Evolutionary conservation across 495 filamentous ascomycete genomes (phyloP), one percentile per base, ranked within the genome.

Genomic region (Cryomyces minteri): DNA sequence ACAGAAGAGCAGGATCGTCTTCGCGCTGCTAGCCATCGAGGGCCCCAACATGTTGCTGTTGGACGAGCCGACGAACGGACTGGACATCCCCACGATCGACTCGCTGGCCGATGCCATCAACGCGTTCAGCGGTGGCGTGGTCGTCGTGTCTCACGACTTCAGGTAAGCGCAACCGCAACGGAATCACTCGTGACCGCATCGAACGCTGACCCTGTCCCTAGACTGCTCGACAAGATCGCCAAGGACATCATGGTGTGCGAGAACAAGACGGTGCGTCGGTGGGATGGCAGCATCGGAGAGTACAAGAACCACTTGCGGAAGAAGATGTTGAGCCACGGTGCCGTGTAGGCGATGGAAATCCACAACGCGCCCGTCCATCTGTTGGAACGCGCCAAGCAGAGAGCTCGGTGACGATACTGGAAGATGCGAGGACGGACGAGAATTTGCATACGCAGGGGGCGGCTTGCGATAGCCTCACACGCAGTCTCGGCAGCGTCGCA

Each of bases 221-320:
- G 84, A 70, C 69, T 99, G 51, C 79, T 99, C 48, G 90, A 99
- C 72, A 96, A 94, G 73, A 99, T 99, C 61, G 90, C 90, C 51
- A 99, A 96, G 73, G 87, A 99, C 60, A 99, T 99, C 65, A 76
- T 96, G 63, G 90, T 99, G 33, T 99, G 90, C 67, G 92, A 99
- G 66, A 80, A 96, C 74, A 84, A 82, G 72, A 84, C 85, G 2
- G 80, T 96, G 50, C 76, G 73, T 52, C 65, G 75, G 51, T 99
- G 90, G 90, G 79, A 88, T 41, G 90, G 90, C 51, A 66, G 62
- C 31, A 99, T 99, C 58, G 81, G 79, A 48, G 71, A 83, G 44
- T 99, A 99, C 80, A 99, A 99, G 84, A 86, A 88, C 63, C 74
- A 94, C 66, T 74, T 99, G 56, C 81, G 88, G 53, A 94, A 96